Percentiles rank a stretch among this genome's conserved stretches.
Conservation (phyloP, 306 rosid genomes). For the Acmispon strigosus region DNA sequence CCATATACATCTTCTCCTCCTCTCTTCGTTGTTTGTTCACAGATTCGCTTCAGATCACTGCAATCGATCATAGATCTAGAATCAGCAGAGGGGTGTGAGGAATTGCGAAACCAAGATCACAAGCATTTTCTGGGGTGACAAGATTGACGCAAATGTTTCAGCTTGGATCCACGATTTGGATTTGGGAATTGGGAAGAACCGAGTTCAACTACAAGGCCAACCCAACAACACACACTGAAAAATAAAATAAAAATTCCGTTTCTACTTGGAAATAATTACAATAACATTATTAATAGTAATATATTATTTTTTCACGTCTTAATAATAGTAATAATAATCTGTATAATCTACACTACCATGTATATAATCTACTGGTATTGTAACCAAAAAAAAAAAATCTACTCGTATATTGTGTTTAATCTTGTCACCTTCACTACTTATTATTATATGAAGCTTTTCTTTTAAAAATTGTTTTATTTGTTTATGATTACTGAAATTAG, state of each 20-base stretch:
- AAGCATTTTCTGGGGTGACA: constrained; percentile 13
- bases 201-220: constrained; percentile 15
- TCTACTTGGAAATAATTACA: neutral
- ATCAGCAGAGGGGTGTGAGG: neutral
- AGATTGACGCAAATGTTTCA: constrained; percentile 11
- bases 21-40: neutral
- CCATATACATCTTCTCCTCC: constrained; percentile 70
- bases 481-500: neutral
- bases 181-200: constrained; percentile 30
- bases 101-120: constrained; percentile 32
- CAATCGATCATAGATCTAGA: constrained; percentile 35
- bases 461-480: neutral
- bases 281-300: neutral
- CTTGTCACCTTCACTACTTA: neutral
- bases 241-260: constrained; percentile 2
- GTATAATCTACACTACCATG: neutral
- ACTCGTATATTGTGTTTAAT: neutral
- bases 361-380: no score
- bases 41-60: constrained; percentile 24
- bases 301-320: neutral
- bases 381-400: no score
- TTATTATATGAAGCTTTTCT: neutral
- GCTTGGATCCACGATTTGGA: constrained; percentile 33
- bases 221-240: constrained; percentile 17
- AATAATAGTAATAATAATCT: neutral